phyloP scores from a whole-genome alignment of 2,329 filamentous ascomycete genomes.

The Pyricularia sp. region DNA sequence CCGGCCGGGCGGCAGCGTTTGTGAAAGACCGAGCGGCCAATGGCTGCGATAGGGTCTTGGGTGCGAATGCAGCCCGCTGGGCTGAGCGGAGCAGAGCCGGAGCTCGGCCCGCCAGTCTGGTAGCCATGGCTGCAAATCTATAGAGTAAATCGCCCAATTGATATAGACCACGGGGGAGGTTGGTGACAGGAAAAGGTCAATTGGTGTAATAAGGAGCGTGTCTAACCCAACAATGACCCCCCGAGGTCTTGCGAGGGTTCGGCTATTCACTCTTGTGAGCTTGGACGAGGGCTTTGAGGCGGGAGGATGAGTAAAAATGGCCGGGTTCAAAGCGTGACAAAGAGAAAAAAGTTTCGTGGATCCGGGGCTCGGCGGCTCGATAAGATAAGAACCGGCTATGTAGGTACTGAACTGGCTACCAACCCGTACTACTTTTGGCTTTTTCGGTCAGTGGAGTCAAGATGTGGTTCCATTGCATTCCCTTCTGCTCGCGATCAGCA shows the following conservation, averaged over 20 bases:
- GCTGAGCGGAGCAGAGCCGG: conserved; percentile 48
- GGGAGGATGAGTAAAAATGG: conserved; percentile 2
- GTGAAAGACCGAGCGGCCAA: conserved; percentile 33
- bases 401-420: background rate
- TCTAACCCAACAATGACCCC: conserved; percentile 3
- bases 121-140: background rate
- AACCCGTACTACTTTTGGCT: background rate
- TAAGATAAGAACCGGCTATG: background rate
- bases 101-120: conserved; percentile 41
- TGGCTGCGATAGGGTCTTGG: conserved; percentile 24
- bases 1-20: conserved; percentile 7
- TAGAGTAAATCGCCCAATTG: background rate
- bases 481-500: background rate
- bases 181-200: background rate
- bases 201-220: background rate
- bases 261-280: background rate
- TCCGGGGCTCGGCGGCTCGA: background rate
- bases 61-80: conserved; percentile 31
- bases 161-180: background rate
- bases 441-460: background rate
- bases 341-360: conserved; percentile 5
- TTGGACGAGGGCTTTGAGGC: conserved; percentile 3
- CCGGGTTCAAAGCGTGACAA: conserved; percentile 3
- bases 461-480: background rate
- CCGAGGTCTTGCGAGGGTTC: background rate